Evolutionary conservation across 176 grass and related monocot species (phyloP).

Genomic region (Aegilops bicornis): DNA sequence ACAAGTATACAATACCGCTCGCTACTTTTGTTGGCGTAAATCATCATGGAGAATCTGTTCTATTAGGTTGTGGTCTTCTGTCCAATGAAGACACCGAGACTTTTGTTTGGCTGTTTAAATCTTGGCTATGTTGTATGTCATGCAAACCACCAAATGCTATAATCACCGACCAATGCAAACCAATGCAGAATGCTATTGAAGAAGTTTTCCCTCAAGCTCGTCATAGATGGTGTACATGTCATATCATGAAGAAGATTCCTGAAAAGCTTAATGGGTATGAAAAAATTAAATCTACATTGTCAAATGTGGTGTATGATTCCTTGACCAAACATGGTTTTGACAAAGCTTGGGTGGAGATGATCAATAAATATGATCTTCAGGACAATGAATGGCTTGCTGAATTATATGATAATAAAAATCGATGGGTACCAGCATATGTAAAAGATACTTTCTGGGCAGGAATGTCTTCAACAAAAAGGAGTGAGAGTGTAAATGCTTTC

Average conservation of each 20-base stretch:
- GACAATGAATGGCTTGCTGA: too few species aligned
- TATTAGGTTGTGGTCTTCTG: background rate
- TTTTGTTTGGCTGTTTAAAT: background rate
- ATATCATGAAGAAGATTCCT: background rate
- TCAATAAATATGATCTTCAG: too few species aligned
- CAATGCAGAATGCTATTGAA: background rate
- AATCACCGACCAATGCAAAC: background rate
- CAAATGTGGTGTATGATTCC: background rate
- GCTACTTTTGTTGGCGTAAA: background rate
- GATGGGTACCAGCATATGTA: too few species aligned
- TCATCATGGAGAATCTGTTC: background rate
- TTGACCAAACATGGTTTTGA: background rate
- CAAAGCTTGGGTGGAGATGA: too few species aligned
- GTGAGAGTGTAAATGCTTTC: too few species aligned
- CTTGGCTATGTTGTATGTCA: background rate
- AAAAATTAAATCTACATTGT: background rate
- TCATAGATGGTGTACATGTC: background rate
- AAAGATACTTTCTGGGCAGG: too few species aligned
- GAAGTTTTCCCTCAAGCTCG: background rate
- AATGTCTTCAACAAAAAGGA: too few species aligned
- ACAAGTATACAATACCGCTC: background rate
- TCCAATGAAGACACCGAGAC: background rate
- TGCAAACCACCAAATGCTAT: background rate
- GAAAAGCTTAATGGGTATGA: background rate
- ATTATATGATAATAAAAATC: too few species aligned